phyloP scores from a whole-genome alignment of 768 basidiomycete genomes.

The Boletus patriciae region DNA sequence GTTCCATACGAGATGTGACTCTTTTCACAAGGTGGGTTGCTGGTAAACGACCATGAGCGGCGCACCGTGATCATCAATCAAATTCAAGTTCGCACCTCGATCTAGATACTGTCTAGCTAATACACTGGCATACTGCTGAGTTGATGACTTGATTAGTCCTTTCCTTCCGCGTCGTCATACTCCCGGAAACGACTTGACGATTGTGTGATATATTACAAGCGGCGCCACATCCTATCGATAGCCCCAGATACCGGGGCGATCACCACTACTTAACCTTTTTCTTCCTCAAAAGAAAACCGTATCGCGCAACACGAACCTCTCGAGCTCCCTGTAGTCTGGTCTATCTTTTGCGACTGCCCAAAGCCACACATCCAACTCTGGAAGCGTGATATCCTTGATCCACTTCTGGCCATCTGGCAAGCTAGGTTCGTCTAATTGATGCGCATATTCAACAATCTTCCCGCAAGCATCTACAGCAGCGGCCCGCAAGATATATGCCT shows the following conservation, averaged over 20 bases:
- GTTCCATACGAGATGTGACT: conserved; percentile 9
- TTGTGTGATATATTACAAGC: not conserved
- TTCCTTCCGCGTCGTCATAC: not conserved
- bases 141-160: conserved; percentile 10
- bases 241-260: not conserved
- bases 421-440: conserved; percentile 26
- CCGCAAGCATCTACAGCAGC: conserved; percentile 81
- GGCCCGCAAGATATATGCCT: conserved; percentile 74
- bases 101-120: conserved; percentile 5
- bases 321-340: conserved; percentile 62
- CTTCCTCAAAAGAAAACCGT: conserved; percentile 64
- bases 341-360: conserved; percentile 82
- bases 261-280: not conserved
- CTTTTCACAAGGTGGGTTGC: not conserved
- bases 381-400: conserved; percentile 57
- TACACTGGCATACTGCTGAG: not conserved
- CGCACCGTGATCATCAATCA: conserved; percentile 19
- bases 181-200: not conserved
- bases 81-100: conserved; percentile 9
- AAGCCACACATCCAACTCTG: conserved; percentile 74
- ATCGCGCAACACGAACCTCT: conserved; percentile 62
- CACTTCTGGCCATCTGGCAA: conserved; percentile 39
- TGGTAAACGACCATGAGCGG: conserved; percentile 1
- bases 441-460: conserved; percentile 58
- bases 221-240: not conserved